Base-by-base conservation (phyloP, 2,329 filamentous ascomycete species). In the Trichophyton simii region DNA sequence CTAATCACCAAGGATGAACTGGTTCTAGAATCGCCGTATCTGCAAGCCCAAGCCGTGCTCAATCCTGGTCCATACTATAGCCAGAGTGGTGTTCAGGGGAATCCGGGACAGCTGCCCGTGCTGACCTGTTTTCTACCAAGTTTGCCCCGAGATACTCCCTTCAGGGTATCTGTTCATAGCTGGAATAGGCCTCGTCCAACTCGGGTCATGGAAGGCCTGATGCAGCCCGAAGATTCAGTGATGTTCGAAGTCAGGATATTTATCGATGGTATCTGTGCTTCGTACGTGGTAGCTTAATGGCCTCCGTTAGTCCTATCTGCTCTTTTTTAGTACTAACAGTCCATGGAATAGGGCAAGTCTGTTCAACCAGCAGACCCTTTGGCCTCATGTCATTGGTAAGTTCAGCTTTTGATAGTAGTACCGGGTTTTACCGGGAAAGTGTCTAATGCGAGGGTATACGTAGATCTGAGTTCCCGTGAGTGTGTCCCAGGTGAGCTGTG, bases 141-240 rank as follows among this genome's bases (percentile, higher is more conserved):
- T 63, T 76, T 90, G 8, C 68, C 77, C 2, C 70, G 76, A 0
- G 82, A 82, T 25, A 76, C 76, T 31, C 78, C 82, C 0, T 91
- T 91, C 72, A 82, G 85, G 64, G 79, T 91, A 58, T 91, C 88
- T 1, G 79, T 92, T 57, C 88, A 91, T 73, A 85, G 81, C 62
- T 92, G 88, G 88, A 80, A 80, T 15, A 79, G 76, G 3, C 85
- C 86, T 4, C 76, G 78, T 18, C 74, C 83, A 60, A 87, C 83
- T 65, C 79, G 82, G 52, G 78, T 81, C 66, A 79, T 83, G 38
- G 79, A 78, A 63, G 75, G 76, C 52, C 79, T 83, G 68, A 83
- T 80, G 73, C 81, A 83, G 63, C 77, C 81, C 52, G 71, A 79
- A 7, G 80, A 87, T 54, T 67, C 78, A 15, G 75, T 84, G 63